Evolutionary conservation across 208 protist genomes (phyloP).

Genomic region (Lotmaria passim): DNA sequence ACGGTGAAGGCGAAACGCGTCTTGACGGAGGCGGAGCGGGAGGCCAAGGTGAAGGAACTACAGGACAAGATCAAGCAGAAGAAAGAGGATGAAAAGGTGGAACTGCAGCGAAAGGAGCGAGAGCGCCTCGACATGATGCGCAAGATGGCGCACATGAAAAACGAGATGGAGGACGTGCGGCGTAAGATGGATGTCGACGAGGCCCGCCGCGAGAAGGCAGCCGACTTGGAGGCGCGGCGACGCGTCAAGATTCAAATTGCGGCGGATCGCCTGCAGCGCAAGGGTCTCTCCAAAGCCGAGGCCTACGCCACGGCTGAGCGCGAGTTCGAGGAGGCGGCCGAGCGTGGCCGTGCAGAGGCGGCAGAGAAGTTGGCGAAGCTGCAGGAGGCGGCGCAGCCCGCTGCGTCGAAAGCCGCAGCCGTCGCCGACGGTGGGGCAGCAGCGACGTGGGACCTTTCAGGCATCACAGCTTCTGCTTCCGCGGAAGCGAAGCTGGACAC

Average conservation of each 20-base stretch:
- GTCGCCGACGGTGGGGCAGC: background rate
- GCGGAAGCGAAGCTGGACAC: conserved; percentile 24
- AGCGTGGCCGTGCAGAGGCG: conserved; percentile 43
- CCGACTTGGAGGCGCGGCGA: conserved; percentile 54
- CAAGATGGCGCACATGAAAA: conserved; percentile 58
- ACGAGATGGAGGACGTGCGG: conserved; percentile 56
- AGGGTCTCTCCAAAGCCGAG: conserved; percentile 59
- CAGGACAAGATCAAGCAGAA: conserved; percentile 57
- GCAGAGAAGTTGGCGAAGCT: conserved; percentile 26
- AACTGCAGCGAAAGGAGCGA: conserved; percentile 60
- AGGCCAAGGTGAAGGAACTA: conserved; percentile 74
- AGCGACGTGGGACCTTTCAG: conserved; percentile 48
- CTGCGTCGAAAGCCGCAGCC: background rate
- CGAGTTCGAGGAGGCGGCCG: conserved; percentile 55
- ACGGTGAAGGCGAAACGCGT: conserved; percentile 63
- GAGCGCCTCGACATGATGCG: conserved; percentile 66
- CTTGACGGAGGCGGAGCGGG: conserved; percentile 75
- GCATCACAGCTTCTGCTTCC: conserved; percentile 21
- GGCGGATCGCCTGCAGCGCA: conserved; percentile 68
- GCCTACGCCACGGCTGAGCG: conserved; percentile 44
- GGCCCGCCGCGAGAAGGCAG: conserved; percentile 56
- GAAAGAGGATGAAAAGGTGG: conserved; percentile 53
- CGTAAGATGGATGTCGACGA: conserved; percentile 55
- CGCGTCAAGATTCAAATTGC: conserved; percentile 72
- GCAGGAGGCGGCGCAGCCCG: background rate